A percentile compares a stretch with the other conserved stretches of the same genome.
Conservation (phyloP, 2,329 filamentous ascomycete species). For the Cercospora zeae-maydis region DNA sequence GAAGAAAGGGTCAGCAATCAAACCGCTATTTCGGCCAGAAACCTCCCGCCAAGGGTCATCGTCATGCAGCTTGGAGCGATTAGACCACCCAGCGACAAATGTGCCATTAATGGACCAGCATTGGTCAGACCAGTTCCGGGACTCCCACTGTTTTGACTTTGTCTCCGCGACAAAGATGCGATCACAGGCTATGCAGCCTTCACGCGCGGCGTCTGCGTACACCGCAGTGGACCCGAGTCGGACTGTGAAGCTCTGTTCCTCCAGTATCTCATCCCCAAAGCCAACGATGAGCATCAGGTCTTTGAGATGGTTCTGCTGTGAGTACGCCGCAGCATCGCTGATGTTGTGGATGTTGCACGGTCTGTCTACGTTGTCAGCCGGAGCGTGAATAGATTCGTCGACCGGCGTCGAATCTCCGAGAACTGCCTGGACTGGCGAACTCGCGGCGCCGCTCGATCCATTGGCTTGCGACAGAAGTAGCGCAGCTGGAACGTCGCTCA, state of each 20-base stretch:
- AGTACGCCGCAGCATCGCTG: neutral
- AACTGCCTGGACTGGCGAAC: too few species aligned
- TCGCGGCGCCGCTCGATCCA: too few species aligned
- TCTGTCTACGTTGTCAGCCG: neutral
- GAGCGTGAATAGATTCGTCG: too few species aligned
- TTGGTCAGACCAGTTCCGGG: neutral
- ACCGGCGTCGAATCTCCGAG: too few species aligned
- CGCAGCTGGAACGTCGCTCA: too few species aligned
- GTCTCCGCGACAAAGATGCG: neutral
- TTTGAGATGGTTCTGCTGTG: neutral
- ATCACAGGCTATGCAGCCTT: neutral
- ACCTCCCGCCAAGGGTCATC: neutral
- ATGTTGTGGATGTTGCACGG: too few species aligned
- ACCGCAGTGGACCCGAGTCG: neutral
- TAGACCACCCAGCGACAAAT: neutral
- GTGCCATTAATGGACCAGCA: neutral
- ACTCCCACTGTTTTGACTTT: neutral
- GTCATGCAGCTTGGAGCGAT: neutral
- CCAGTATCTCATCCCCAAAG: neutral
- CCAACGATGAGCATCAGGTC: neutral
- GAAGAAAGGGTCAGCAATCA: neutral
- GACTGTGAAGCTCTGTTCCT: neutral
- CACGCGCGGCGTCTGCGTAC: neutral
- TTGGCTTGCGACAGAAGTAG: too few species aligned
- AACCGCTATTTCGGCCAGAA: neutral